A percentile compares a stretch with the other conserved stretches of the same genome.
These are phyloP conservation scores for Paramecium caudatum DNA, from an alignment of 73 alveolate genomes.

Conservation along the genomic window DNA sequence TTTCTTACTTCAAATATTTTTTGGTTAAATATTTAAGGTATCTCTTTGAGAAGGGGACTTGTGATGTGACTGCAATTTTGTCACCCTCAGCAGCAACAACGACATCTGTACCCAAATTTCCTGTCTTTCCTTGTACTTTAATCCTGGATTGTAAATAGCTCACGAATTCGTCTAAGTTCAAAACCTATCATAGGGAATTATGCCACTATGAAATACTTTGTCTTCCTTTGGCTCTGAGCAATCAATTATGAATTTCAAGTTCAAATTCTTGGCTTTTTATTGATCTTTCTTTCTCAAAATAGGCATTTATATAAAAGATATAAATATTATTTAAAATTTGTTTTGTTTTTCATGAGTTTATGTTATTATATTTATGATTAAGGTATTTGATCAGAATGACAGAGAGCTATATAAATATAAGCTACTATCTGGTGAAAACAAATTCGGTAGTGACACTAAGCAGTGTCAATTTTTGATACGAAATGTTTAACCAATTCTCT, in stretches of 20 bases:
- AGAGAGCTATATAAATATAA: not conserved
- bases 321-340: constrained; percentile 69
- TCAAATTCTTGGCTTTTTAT: constrained; percentile 75
- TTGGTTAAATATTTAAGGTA: constrained; percentile 92
- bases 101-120: constrained; percentile 71
- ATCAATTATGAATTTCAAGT: constrained; percentile 69
- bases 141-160: constrained; percentile 67
- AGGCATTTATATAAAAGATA: constrained; percentile 70
- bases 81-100: constrained; percentile 63
- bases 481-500: not conserved
- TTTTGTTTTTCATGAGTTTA: too few species aligned
- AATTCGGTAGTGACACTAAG: constrained; percentile 55
- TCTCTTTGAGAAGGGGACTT: constrained; percentile 92
- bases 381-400: constrained; percentile 34
- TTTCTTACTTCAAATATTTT: constrained; percentile 91
- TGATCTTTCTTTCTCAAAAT: constrained; percentile 65
- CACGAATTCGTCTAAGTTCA: constrained; percentile 69
- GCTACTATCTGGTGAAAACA: constrained; percentile 4
- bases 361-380: not conserved
- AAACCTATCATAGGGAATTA: constrained; percentile 72
- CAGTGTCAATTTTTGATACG: not conserved
- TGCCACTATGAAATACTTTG: constrained; percentile 74
- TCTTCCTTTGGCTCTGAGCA: constrained; percentile 78
- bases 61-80: constrained; percentile 78
- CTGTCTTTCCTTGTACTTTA: constrained; percentile 74